Base-by-base conservation (phyloP, 441 rosid genomes). In the Mallotus japonicus region DNA sequence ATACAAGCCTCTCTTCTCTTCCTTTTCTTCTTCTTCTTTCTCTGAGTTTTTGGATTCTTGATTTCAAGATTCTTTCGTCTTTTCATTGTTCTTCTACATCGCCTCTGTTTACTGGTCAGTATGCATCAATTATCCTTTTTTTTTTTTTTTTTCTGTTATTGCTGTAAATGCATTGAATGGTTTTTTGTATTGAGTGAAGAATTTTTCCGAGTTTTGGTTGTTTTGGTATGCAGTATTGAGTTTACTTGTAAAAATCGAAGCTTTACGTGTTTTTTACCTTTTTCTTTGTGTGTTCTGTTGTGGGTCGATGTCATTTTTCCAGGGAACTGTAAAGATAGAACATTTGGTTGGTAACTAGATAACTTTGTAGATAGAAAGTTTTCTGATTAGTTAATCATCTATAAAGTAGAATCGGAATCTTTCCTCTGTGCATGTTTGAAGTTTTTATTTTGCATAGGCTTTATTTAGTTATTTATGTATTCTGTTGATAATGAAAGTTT, bases 121-220 rank as follows among this genome's bases (percentile, higher is more conserved):
- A 10, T 71, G 46, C 65, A 54, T 54, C 8, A 2, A 14, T 72
- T 28, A 11, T 3, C 11, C 11, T 15, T 0, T 37, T 19, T 22
- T 4, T 3, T 37, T 0, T 53, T 63, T 4, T 3, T 37, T 0
- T 53, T 63, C 0, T 37, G 40, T 37, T 37, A 4, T n/a, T 47
- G 4, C 19, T 51, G 16, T 67, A 8, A 8, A n/a, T 55, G 72
- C 63, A 37, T 14, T 67, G 24, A 8, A 14, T 24, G 55, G 7
- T 32, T 16, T 13, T 61, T 61, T 19, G n/a, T 34, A 9, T 71
- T 17, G 32, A 11, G 8, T 17, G 22, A 42, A 32, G 16, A 50
- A 49, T 16, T 56, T 37, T 56, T 69, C 13, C 56, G 62, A 62
- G 75, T 54, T 72, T 3, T 53, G 15, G 51, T 63, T 62, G 51